phyloP scores from a whole-genome alignment of 2,329 filamentous ascomycete species.

The Aureobasidium pullulans region DNA sequence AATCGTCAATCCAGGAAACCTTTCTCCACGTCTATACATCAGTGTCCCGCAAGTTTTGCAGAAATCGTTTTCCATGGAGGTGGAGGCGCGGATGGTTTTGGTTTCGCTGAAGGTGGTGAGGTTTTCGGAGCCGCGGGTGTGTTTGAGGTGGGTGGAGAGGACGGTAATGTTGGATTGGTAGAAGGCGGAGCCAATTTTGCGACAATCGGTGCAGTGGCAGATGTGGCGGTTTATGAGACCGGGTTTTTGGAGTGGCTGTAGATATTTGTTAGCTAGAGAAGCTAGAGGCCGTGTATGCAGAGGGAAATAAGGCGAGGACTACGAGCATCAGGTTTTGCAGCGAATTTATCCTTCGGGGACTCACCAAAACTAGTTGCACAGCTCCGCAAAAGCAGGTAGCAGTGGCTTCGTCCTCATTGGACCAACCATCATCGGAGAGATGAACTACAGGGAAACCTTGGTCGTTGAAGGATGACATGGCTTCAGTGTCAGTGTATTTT shows the following conservation, averaged over 20 bases:
- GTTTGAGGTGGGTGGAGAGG: constrained; percentile 36
- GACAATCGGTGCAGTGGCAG: constrained; percentile 55
- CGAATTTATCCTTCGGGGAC: constrained; percentile 18
- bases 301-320: neutral
- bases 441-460: neutral
- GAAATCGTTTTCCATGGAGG: constrained; percentile 55
- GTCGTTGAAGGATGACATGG: neutral
- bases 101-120: constrained; percentile 41
- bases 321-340: neutral
- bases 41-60: constrained; percentile 53
- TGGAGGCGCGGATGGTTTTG: constrained; percentile 40
- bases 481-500: no score
- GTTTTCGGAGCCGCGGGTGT: constrained; percentile 46
- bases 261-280: neutral
- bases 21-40: constrained; percentile 48
- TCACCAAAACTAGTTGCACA: constrained; percentile 48
- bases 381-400: constrained; percentile 53
- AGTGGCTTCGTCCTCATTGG: constrained; percentile 33
- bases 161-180: constrained; percentile 54
- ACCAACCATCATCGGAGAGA: neutral
- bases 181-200: constrained; percentile 56
- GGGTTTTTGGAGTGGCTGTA: constrained; percentile 27
- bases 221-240: constrained; percentile 46
- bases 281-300: neutral
- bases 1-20: constrained; percentile 41